Evolutionary conservation across 306 rosid genomes (phyloP), one percentile per base, ranked within the genome.

Genomic region (Vachellia pachyceras): DNA sequence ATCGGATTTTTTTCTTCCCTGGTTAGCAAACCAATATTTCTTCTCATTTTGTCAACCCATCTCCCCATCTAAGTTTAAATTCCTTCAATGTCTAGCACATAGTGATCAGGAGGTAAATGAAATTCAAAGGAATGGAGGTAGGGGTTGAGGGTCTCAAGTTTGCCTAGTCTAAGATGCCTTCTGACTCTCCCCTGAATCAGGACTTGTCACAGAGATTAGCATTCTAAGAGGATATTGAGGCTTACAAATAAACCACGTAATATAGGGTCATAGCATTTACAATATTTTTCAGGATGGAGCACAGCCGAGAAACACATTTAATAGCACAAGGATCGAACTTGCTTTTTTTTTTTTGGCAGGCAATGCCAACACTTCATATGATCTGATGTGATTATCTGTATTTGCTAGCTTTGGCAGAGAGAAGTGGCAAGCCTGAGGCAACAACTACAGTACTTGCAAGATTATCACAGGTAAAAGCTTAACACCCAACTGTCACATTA

Each of bases 351-450:
- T 22, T 50, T 29, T 29, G 33, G 33, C 33, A 29, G 33, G 33
- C 6, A 72, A 61, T 73, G 64, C 23, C 35, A 12, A 49, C 11
- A 35, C 50, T 61, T 61, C 39, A 52, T 46, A 74, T 25, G 25
- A 52, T 73, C 72, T 82, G 23, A 70, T 35, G 52, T 61, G 7
- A 82, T 22, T 58, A 57, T 69, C 80, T 84, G 50, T 78, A 54
- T 78, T 69, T 86, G 39, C 70, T 82, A 92, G 97, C 87, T 90
- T 86, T 89, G 97, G 97, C 91, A 90, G 89, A 90, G 86, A 83
- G 95, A 92, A 78, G 91, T 88, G 72, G 86, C 89, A 75, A 86
- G 80, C 77, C 83, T 92, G 89, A 89, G 91, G 86, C 91, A 90
- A 82, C 92, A 90, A 76, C 86, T 92, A 46, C 95, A 77, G 73